Base-by-base conservation (phyloP, 116 monocot species). In the Iris pallida region DNA sequence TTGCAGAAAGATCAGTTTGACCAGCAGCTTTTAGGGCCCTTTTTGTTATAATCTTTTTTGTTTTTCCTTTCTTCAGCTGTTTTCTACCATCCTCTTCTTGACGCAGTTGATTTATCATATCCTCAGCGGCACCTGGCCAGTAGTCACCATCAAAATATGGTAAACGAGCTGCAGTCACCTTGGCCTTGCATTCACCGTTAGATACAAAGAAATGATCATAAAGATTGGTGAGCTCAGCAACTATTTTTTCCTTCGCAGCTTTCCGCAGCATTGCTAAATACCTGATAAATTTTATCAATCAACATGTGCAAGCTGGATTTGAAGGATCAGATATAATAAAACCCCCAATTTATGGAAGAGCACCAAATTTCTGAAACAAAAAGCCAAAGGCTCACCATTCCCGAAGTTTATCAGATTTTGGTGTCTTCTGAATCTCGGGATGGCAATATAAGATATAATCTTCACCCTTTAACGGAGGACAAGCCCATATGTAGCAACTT, bases 141-240 rank as follows among this genome's bases (percentile, higher is more conserved):
- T 80, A 91, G 56, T 87, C 91, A 42, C 91, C 91, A 63, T 91
- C 87, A 68, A 91, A 91, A 56, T 91, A 91, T 14, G 91, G 91
- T 75, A 91, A 77, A 11, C 87, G 81, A 63, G 85, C 76, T 47
- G 87, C 85, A 53, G 85, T 91, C 20, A 85, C 69, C 20, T 75
- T 87, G 16, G 84, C 77, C 63, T 82, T 82, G 73, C 87, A 73
- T 57, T 85, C 85, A 16, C 71, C 72, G 11, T 11, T 54, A 2
- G 68, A 60, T 10, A 66, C 74, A 60, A 91, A 91, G 73, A 91
- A 91, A 64, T 82, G 73, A 44, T 91, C 87, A 61, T 81, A 82
- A 53, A 91, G 72, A 66, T 87, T 91, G 65, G 91, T 91, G 45
- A 69, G 61, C 8, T 71, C 69, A 19, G 75, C 82, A 42, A 91